Percentiles rank a stretch among this genome's conserved stretches.
Evolutionary conservation across 2,329 filamentous ascomycete species (phyloP).

Genomic region (Neocucurbitaria cava): DNA sequence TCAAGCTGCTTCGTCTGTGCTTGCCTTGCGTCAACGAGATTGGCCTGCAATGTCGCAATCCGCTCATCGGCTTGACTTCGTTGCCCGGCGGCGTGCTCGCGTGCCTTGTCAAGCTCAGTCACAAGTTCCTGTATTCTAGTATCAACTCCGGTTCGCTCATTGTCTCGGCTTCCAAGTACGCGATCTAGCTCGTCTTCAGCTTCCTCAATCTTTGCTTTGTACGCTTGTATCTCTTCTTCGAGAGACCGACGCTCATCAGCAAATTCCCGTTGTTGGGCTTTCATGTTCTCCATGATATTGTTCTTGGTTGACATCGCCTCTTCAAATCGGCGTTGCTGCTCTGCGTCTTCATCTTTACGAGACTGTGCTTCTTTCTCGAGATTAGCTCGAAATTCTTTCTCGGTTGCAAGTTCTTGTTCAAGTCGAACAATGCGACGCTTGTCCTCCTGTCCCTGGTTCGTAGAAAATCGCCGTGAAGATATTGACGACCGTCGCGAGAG

Average conservation of each 20-base stretch:
- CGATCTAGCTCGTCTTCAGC: conserved; percentile 91
- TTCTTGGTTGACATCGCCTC: conserved; percentile 92
- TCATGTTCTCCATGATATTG: conserved; percentile 93
- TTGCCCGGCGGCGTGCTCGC: conserved; percentile 58
- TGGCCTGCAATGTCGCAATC: conserved; percentile 61
- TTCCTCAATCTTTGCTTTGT: conserved; percentile 82
- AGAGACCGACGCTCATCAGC: conserved; percentile 82
- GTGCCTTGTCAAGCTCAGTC: conserved; percentile 71
- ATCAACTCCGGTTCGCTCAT: conserved; percentile 76
- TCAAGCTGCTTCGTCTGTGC: conserved; percentile 35
- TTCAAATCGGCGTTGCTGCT: conserved; percentile 73
- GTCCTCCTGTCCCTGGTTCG: conserved; percentile 66
- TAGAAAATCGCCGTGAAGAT: conserved; percentile 67
- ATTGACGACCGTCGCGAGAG: conserved; percentile 66
- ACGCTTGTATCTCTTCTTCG: conserved; percentile 77
- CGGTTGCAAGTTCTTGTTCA: conserved; percentile 77
- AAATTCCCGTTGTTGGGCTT: conserved; percentile 89
- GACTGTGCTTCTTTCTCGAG: conserved; percentile 74
- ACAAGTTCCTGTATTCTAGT: conserved; percentile 73
- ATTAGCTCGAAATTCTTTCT: conserved; percentile 71
- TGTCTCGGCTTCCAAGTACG: conserved; percentile 80
- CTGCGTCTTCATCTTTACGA: conserved; percentile 62
- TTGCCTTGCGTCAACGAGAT: conserved; percentile 62
- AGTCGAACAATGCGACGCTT: conserved; percentile 70
- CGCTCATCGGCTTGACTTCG: conserved; percentile 51